Evolutionary conservation across 1,284 basidiomycete genomes (phyloP).

Genomic region (Ceratobasidium sp.): DNA sequence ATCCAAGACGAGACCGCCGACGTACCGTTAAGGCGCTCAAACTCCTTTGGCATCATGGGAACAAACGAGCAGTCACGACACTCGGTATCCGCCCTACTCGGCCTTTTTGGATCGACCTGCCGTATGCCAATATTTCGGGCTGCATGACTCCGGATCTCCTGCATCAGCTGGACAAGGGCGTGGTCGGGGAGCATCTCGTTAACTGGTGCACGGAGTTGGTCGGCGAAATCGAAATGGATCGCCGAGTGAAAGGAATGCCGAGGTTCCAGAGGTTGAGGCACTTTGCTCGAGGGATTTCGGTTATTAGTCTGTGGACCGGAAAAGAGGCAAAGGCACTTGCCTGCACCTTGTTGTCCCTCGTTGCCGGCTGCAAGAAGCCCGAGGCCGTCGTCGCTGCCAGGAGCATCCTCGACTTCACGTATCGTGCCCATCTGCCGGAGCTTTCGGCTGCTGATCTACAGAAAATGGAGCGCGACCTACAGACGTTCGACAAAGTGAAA

Average conservation of each 20-base stretch:
- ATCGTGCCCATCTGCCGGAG: conserved; percentile 13
- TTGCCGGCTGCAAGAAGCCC: not conserved
- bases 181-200: conserved; percentile 55
- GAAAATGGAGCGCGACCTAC: not conserved
- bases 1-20: not conserved
- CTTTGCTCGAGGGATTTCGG: not conserved
- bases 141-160: conserved; percentile 55
- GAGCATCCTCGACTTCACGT: conserved; percentile 49
- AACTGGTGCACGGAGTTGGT: conserved; percentile 51
- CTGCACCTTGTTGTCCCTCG: conserved; percentile 6
- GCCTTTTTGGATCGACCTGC: conserved; percentile 57
- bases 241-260: conserved; percentile 48
- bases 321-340: conserved; percentile 44
- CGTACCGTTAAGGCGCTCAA: not conserved
- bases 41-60: not conserved
- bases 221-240: conserved; percentile 50
- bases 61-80: conserved; percentile 4
- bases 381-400: conserved; percentile 46
- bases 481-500: not conserved
- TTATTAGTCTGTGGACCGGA: conserved; percentile 42
- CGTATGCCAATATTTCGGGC: conserved; percentile 53
- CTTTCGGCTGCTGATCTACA: not conserved
- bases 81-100: conserved; percentile 43
- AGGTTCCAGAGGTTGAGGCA: not conserved
- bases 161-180: conserved; percentile 57